phyloP scores from a whole-genome alignment of 495 filamentous ascomycete species.

The Extremus antarcticus region DNA sequence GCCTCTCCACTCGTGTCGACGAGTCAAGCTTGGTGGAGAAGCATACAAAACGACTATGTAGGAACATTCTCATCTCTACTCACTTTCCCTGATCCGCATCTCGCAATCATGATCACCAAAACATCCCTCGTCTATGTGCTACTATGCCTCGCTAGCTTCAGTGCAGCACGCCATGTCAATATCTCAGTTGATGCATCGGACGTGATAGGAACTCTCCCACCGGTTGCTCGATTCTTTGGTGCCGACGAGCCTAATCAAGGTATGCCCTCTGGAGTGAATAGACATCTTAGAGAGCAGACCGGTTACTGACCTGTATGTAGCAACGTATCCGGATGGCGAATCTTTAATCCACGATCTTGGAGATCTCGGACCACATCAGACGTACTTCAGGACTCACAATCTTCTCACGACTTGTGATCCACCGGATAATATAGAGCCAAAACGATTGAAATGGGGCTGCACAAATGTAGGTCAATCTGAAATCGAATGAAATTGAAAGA shows the following conservation, averaged over 20 bases:
- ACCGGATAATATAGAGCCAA: neutral
- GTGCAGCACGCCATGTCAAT: neutral
- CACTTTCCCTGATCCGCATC: too few relatives aligned
- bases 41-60: too few relatives aligned
- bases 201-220: neutral
- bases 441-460: conserved; percentile 16
- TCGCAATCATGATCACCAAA: neutral
- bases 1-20: too few relatives aligned
- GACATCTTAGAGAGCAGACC: neutral
- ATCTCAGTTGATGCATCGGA: neutral
- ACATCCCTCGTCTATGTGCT: neutral
- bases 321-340: conserved; percentile 9
- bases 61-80: neutral
- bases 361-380: conserved; percentile 13
- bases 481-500: neutral
- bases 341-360: conserved; percentile 13
- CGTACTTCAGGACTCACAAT: conserved; percentile 19
- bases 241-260: conserved; percentile 1
- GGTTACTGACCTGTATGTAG: conserved; percentile 7
- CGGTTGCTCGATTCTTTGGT: conserved; percentile 9
- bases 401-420: conserved; percentile 17
- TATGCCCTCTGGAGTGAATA: neutral
- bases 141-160: neutral
- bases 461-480: conserved; percentile 1
- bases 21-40: too few relatives aligned